These are phyloP conservation scores for Trichophyton verrucosum DNA, from an alignment of 2,329 filamentous ascomycete species.

Conservation along the genomic window DNA sequence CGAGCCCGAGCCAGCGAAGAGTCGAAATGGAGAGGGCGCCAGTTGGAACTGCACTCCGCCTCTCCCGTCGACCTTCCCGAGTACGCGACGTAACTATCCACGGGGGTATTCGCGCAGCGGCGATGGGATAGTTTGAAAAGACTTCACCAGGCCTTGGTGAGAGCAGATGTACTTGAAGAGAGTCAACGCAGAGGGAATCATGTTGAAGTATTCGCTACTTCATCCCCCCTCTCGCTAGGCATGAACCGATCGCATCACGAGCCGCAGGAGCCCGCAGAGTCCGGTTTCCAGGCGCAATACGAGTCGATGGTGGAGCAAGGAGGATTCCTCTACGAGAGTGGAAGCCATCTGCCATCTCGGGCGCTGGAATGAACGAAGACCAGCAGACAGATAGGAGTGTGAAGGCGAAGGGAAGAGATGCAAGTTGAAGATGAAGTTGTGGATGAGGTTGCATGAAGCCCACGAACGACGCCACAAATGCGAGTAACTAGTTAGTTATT, in stretches of 20 bases:
- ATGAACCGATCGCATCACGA: background rate
- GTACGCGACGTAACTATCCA: background rate
- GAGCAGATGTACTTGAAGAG: background rate
- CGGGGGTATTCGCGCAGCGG: background rate
- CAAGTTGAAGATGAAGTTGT: no score
- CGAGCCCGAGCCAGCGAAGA: background rate
- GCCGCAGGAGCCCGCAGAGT: background rate
- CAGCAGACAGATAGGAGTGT: no score
- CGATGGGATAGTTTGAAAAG: background rate
- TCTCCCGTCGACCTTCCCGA: background rate
- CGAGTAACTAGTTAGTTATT: no score
- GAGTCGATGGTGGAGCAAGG: no score
- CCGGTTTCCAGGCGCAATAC: background rate
- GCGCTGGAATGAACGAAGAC: no score
- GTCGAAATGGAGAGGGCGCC: background rate
- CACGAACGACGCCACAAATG: no score
- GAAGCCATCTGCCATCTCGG: no score
- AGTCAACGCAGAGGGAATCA: background rate
- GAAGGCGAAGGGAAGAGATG: no score
- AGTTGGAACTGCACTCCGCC: background rate
- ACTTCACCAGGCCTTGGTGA: background rate
- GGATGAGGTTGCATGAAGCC: no score
- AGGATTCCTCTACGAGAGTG: no score
- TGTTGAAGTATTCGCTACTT: background rate
- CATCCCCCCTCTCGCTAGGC: background rate